Base-by-base conservation (phyloP, 1,284 basidiomycete genomes). In the Malassezia sp. region DNA sequence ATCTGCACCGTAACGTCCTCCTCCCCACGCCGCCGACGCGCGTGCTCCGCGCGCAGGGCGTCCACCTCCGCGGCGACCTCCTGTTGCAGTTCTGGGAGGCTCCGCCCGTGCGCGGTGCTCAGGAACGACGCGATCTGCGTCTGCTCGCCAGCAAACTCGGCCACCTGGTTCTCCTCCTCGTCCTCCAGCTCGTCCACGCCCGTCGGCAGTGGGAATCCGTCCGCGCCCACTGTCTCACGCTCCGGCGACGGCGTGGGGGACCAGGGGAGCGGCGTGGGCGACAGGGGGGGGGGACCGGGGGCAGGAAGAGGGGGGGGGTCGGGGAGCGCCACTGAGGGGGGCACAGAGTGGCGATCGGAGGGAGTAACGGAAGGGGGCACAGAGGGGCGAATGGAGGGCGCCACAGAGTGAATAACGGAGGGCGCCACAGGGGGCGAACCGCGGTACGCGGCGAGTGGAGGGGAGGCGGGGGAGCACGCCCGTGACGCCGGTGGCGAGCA, bases 1-100 rank as follows among this genome's bases (percentile, higher is more conserved):
- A 95, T 96, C 56, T 90, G 83, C 64, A 85, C 81, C 3, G 85
- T 91, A 57, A 96, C 80, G 65, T 95, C 90, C 61, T 96, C 93
- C 9, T 89, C 85, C 72, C 91, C 88, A 29, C 89, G 78, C 78
- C 89, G 81, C 14, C 88, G 85, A 31, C 80, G 81, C 70, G 86
- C 90, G 66, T 80, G 79, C 71, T 91, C 84, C 66, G 80, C 77
- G 63, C 88, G 81, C 37, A 97, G 74, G 3, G 76, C 75, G 48
- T 77, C 77, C 49, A 99, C 89, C 72, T 99, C 93, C 41, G 83
- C 82, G 66, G 91, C 86, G 43, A 96, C 89, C 72, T 97, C 90
- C 37, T 76, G 75, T 47, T 83, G 78, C 35, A 91, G 84, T 31
- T 81, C 59, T 18, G 52, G 38, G 12, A 65, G 49, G 23, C 54